Percentiles rank a stretch among this genome's conserved stretches.
Conservation (phyloP, 2,329 filamentous ascomycete species). For the Decorospora gaudefroyi region DNA sequence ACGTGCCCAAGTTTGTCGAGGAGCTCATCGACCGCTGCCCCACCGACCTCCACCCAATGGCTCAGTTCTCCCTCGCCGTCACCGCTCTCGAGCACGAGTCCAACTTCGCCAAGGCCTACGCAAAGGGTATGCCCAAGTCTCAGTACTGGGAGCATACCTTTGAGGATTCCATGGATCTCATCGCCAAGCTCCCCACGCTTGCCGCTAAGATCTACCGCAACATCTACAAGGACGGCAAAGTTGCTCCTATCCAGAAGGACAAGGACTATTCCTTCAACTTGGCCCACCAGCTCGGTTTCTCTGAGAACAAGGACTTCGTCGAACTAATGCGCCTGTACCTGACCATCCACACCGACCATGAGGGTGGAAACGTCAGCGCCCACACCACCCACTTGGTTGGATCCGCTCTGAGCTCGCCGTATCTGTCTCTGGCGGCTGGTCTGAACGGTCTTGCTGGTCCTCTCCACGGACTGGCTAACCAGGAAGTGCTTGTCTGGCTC, state of each 20-base stretch:
- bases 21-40: conserved; percentile 99
- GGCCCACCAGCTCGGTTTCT: conserved; percentile 98
- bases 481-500: conserved; percentile 99
- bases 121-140: conserved; percentile 98
- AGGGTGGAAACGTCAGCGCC: conserved; percentile 97
- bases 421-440: conserved; percentile 94
- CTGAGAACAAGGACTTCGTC: conserved; percentile 92
- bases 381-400: conserved; percentile 99
- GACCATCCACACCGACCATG: conserved; percentile 99
- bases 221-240: conserved; percentile 99
- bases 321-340: conserved; percentile 99
- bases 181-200: conserved; percentile 98
- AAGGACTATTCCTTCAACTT: conserved; percentile 99
- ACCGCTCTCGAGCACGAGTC: conserved; percentile 98
- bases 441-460: conserved; percentile 97
- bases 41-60: conserved; percentile 98
- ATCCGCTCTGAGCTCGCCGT: conserved; percentile 93
- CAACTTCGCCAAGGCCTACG: conserved; percentile 96
- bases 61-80: conserved; percentile 97
- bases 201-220: conserved; percentile 99
- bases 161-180: conserved; percentile 99
- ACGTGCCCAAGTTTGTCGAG: conserved; percentile 96
- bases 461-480: conserved; percentile 98
- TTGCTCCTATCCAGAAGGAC: conserved; percentile 92
- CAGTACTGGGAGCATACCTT: conserved; percentile 99